Conservation (phyloP, 176 grass and related monocot species). For the Poa pratensis region DNA sequence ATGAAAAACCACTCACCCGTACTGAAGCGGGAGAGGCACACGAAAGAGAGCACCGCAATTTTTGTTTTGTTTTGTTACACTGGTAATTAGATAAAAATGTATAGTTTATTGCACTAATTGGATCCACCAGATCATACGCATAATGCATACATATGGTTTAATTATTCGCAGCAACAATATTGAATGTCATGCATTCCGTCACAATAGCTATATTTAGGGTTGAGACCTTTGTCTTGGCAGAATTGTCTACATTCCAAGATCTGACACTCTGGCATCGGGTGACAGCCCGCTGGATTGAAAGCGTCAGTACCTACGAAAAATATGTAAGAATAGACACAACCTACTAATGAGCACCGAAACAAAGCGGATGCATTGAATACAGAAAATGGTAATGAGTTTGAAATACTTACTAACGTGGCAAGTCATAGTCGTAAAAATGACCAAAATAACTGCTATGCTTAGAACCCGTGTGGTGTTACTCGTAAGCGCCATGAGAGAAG, state of each 20-base stretch:
- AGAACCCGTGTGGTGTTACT: background rate
- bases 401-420: background rate
- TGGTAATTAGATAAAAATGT: too few relatives aligned
- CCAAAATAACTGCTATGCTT: background rate
- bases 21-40: too few relatives aligned
- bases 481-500: background rate
- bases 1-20: too few relatives aligned
- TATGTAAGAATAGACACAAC: background rate
- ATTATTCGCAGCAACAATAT: background rate
- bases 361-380: background rate
- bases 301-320: background rate
- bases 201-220: background rate
- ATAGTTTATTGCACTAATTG: too few relatives aligned
- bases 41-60: too few relatives aligned
- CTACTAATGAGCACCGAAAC: background rate
- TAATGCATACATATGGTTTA: background rate
- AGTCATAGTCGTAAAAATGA: background rate
- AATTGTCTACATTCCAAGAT: background rate
- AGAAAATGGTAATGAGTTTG: background rate
- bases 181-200: background rate
- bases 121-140: background rate
- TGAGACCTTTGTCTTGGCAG: background rate
- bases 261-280: background rate
- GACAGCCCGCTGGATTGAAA: background rate
- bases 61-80: too few relatives aligned